These are phyloP conservation scores for Podila epigama DNA, from an alignment of 192 early-diverging fungal genomes.

Conservation along the genomic window DNA sequence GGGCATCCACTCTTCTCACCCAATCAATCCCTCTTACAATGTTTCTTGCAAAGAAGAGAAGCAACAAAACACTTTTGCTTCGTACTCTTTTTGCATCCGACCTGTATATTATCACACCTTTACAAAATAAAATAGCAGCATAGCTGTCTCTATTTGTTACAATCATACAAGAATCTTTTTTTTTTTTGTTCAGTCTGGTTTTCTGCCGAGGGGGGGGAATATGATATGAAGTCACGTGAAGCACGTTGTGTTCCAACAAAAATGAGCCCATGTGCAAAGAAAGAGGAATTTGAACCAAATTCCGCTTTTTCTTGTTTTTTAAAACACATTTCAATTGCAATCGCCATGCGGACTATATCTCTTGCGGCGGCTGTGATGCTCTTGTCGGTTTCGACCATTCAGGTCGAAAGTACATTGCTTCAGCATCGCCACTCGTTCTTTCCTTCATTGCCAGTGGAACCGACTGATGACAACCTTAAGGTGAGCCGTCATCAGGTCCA, in stretches of 20 bases:
- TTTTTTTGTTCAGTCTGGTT: not conserved
- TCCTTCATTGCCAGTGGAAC: slow-evolving; percentile 26
- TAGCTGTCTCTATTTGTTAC: too few relatives aligned
- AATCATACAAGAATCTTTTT: too few relatives aligned
- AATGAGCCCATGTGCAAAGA: too few relatives aligned
- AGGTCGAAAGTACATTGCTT: not conserved
- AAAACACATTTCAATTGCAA: not conserved
- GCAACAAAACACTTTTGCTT: not conserved
- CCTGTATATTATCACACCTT: too few relatives aligned
- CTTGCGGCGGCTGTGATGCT: not conserved
- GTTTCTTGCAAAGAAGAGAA: not conserved
- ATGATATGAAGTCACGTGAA: too few relatives aligned
- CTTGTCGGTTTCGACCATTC: not conserved
- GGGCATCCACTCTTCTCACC: not conserved
- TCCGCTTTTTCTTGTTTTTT: too few relatives aligned
- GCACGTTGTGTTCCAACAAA: too few relatives aligned
- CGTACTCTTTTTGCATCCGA: too few relatives aligned
- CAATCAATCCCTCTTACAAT: too few relatives aligned
- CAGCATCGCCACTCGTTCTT: slow-evolving; percentile 48
- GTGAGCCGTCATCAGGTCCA: slow-evolving; percentile 26
- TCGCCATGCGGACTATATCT: not conserved
- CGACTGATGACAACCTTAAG: slow-evolving; percentile 41
- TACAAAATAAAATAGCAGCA: slow-evolving; percentile 10
- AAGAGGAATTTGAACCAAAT: not conserved
- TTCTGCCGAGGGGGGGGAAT: too few relatives aligned